Percentiles rank a stretch among this genome's conserved stretches.
phyloP scores from a whole-genome alignment of 805 yeast genomes.

The Lipomyces starkeyi region DNA sequence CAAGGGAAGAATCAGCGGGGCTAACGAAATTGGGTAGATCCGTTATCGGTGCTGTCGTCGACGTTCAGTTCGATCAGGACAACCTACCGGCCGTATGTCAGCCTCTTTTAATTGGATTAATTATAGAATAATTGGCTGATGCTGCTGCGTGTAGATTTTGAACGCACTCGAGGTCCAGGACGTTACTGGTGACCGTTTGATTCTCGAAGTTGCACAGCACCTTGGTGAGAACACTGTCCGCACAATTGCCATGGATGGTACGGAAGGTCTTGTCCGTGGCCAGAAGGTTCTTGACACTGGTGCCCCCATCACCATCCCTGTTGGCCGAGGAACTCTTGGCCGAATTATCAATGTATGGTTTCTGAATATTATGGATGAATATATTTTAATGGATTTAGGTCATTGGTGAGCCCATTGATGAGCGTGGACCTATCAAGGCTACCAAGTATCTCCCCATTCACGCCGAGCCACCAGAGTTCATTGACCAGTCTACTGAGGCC shows the following conservation, averaged over 20 bases:
- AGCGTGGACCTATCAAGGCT: slow-evolving; percentile 97
- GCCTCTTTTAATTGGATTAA: neutral
- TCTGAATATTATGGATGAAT: slow-evolving; percentile 42
- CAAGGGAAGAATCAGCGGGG: neutral
- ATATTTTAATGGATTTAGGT: slow-evolving; percentile 33
- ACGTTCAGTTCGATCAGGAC: slow-evolving; percentile 98
- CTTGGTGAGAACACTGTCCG: slow-evolving; percentile 99
- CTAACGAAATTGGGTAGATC: slow-evolving; percentile 58
- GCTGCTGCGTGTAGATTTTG: slow-evolving; percentile 56
- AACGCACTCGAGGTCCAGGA: slow-evolving; percentile 92
- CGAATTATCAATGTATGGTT: slow-evolving; percentile 83
- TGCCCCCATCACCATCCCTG: slow-evolving; percentile 98
- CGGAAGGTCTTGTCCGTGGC: slow-evolving; percentile 99
- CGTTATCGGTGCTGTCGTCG: slow-evolving; percentile 97
- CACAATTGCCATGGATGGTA: slow-evolving; percentile 99
- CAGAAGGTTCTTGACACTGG: slow-evolving; percentile 91
- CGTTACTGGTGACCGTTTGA: slow-evolving; percentile 74
- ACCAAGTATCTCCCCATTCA: slow-evolving; percentile 97
- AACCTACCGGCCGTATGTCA: slow-evolving; percentile 74
- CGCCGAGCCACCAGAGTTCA: slow-evolving; percentile 96
- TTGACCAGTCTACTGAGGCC: slow-evolving; percentile 96
- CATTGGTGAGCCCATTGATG: slow-evolving; percentile 99
- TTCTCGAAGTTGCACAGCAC: slow-evolving; percentile 99
- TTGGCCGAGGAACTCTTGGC: slow-evolving; percentile 98
- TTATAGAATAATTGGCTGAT: neutral